Evolutionary conservation across 208 protist species (phyloP).

Genomic region (Trypanosoma platydactyli): DNA sequence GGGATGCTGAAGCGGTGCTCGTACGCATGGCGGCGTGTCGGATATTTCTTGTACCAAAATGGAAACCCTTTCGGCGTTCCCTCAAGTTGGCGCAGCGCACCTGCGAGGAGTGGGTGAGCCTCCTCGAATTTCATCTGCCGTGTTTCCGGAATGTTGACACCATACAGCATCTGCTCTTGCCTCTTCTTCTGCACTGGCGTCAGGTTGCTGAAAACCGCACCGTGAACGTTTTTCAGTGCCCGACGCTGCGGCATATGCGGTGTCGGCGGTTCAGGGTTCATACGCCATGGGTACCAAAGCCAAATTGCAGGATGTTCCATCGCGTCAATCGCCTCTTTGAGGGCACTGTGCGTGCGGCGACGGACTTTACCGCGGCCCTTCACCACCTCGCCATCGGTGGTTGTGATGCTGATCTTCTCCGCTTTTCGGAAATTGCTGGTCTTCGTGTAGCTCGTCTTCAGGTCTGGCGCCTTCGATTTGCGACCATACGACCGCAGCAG

Average conservation of each 20-base stretch:
- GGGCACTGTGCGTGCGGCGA: constrained; percentile 74
- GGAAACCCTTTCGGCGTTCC: constrained; percentile 88
- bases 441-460: constrained; percentile 77
- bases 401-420: constrained; percentile 66
- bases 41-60: constrained; percentile 94
- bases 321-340: constrained; percentile 76
- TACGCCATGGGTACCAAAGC: constrained; percentile 93
- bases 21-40: constrained; percentile 89
- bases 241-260: constrained; percentile 86
- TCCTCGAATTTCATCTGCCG: constrained; percentile 80
- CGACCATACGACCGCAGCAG: constrained; percentile 53
- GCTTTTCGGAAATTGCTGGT: constrained; percentile 82
- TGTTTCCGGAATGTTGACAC: constrained; percentile 79
- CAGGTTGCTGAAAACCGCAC: constrained; percentile 78
- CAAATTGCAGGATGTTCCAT: constrained; percentile 93
- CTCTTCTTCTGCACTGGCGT: constrained; percentile 86
- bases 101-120: constrained; percentile 83
- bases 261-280: constrained; percentile 89
- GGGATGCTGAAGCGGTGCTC: constrained; percentile 89
- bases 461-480: constrained; percentile 67
- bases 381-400: constrained; percentile 81
- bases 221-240: constrained; percentile 90
- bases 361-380: constrained; percentile 80
- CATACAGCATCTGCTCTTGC: constrained; percentile 90
- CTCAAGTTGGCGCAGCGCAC: constrained; percentile 66